These are phyloP conservation scores for Penicillium pancosmium DNA, from an alignment of 495 filamentous ascomycete genomes.

Conservation along the genomic window DNA sequence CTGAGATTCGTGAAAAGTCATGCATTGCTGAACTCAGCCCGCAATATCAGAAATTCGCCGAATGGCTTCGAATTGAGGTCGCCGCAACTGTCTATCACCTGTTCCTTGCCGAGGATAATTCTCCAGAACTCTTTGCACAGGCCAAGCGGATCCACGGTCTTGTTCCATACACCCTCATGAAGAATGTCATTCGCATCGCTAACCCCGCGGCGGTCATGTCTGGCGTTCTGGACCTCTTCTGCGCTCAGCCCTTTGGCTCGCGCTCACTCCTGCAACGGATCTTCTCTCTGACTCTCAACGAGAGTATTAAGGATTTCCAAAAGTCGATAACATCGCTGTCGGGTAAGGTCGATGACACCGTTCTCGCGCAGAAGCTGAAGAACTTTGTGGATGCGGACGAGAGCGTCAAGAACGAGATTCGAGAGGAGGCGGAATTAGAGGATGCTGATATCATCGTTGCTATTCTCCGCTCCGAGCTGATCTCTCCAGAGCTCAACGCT, in stretches of 20 bases:
- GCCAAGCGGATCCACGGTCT: constrained; percentile 90
- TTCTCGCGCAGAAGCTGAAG: constrained; percentile 82
- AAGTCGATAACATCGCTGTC: constrained; percentile 78
- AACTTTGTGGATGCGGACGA: constrained; percentile 75
- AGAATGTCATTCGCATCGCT: constrained; percentile 94
- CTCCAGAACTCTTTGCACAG: constrained; percentile 92
- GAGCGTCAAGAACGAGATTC: constrained; percentile 68
- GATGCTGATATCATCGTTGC: constrained; percentile 80
- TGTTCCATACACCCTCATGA: constrained; percentile 88
- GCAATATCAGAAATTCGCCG: constrained; percentile 97
- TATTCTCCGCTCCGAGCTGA: constrained; percentile 73
- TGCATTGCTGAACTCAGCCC: constrained; percentile 84
- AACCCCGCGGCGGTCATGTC: constrained; percentile 97
- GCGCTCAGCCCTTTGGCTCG: constrained; percentile 91
- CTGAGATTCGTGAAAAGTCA: constrained; percentile 85
- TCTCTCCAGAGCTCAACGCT: constrained; percentile 67
- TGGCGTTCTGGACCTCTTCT: constrained; percentile 87
- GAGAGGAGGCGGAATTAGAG: constrained; percentile 69
- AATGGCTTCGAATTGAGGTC: constrained; percentile 97
- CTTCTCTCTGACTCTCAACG: constrained; percentile 86
- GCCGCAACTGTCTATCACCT: constrained; percentile 96
- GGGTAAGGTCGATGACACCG: constrained; percentile 72
- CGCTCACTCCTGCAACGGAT: constrained; percentile 90
- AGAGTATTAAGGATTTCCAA: constrained; percentile 84
- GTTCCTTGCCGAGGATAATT: constrained; percentile 97